Percentiles rank a stretch among this genome's conserved stretches.
These are phyloP conservation scores for Ustilago sp. DNA, from an alignment of 1,284 basidiomycete species.

Conservation along the genomic window DNA sequence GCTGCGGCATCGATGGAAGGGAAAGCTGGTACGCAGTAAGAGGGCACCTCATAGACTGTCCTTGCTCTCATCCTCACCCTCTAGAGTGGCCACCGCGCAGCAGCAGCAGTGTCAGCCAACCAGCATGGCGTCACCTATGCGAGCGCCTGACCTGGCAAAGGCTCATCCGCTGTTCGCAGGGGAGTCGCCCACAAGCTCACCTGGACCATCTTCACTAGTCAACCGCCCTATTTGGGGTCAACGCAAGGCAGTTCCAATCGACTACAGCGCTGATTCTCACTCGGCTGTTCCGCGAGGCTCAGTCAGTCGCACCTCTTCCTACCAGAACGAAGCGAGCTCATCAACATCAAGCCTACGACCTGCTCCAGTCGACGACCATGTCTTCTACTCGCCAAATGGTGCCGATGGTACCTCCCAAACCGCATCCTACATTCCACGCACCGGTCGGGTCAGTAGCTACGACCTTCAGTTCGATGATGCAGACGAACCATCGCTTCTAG, in stretches of 20 bases:
- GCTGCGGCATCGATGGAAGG: not conserved
- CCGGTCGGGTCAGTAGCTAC: constrained; percentile 47
- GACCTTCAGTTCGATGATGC: constrained; percentile 53
- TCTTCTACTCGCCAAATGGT: constrained; percentile 24
- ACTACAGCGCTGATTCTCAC: constrained; percentile 35
- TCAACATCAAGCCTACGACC: constrained; percentile 23
- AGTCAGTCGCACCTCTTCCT: constrained; percentile 35
- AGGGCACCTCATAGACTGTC: not conserved
- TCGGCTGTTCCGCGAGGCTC: constrained; percentile 22
- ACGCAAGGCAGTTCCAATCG: constrained; percentile 33
- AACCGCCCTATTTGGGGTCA: constrained; percentile 53
- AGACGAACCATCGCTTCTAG: constrained; percentile 28
- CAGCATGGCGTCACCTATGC: constrained; percentile 32
- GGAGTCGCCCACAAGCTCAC: constrained; percentile 47
- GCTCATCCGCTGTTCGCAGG: constrained; percentile 47
- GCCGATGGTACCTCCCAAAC: constrained; percentile 8
- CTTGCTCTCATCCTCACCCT: not conserved
- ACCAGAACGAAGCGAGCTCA: constrained; percentile 18
- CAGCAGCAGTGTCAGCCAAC: not conserved
- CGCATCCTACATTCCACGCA: constrained; percentile 41
- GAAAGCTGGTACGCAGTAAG: not conserved
- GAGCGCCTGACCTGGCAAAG: constrained; percentile 18
- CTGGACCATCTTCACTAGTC: constrained; percentile 43
- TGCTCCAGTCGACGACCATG: constrained; percentile 26
- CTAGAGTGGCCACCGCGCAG: not conserved